Evolutionary conservation across 169 alveolate genomes (phyloP).

Genomic region (Plasmodium relictum): DNA sequence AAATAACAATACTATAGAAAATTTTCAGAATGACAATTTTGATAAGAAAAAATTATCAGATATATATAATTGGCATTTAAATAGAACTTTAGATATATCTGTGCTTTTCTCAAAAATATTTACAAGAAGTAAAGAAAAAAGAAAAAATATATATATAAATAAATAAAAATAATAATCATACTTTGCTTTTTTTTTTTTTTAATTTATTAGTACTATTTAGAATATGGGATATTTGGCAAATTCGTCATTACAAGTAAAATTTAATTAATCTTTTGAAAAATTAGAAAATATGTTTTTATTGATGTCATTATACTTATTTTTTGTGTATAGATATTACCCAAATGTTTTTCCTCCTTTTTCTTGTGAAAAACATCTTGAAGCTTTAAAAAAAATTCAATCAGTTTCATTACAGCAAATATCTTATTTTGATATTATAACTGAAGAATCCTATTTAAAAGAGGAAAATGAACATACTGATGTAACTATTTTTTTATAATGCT

Average conservation of each 20-base stretch:
- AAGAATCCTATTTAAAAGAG: slow-evolving; percentile 63
- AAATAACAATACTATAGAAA: slow-evolving; percentile 7
- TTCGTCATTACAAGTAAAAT: slow-evolving; percentile 66
- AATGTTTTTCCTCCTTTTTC: slow-evolving; percentile 64
- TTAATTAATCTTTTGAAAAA: not conserved
- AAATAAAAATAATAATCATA: not conserved
- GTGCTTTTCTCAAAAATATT: slow-evolving; percentile 56
- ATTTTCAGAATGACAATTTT: not conserved
- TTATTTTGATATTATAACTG: slow-evolving; percentile 58
- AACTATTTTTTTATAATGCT: not conserved
- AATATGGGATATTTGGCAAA: slow-evolving; percentile 76
- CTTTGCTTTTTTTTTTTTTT: slow-evolving; percentile 13
- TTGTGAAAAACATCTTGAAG: slow-evolving; percentile 66
- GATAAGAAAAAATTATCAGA: slow-evolving; percentile 29
- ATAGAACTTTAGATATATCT: slow-evolving; percentile 67
- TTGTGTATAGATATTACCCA: slow-evolving; percentile 41
- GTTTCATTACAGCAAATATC: slow-evolving; percentile 64
- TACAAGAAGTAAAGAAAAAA: slow-evolving; percentile 57
- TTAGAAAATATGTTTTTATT: not conserved
- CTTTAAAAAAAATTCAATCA: slow-evolving; percentile 69
- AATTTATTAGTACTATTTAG: slow-evolving; percentile 56
- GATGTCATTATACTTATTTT: not conserved
- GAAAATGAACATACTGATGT: slow-evolving; percentile 59
- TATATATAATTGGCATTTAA: slow-evolving; percentile 66
- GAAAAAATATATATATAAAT: slow-evolving; percentile 18